Evolutionary conservation across 2,329 filamentous ascomycete species (phyloP).

Genomic region (Lecanicillium sp.): DNA sequence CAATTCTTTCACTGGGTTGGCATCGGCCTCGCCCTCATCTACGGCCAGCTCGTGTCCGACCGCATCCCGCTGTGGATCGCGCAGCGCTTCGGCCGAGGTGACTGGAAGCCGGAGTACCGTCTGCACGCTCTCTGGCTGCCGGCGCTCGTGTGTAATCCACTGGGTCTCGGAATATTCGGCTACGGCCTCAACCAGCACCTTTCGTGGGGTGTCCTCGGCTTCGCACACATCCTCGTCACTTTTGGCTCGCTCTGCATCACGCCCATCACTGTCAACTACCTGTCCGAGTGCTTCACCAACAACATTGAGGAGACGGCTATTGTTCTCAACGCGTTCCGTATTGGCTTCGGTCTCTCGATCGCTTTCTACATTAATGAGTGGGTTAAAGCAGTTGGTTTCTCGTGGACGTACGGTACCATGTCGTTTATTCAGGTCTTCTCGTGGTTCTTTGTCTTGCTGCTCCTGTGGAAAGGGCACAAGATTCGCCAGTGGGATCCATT

Average conservation of each 20-base stretch:
- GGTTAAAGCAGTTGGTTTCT: not conserved
- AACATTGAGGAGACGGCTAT: not conserved
- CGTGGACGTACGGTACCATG: not conserved
- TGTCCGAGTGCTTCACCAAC: not conserved
- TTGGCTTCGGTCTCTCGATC: not conserved
- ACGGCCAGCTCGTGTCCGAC: not conserved
- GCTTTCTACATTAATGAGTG: not conserved
- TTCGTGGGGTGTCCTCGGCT: not conserved
- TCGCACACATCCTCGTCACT: not conserved
- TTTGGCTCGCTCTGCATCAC: not conserved
- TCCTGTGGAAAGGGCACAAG: not conserved
- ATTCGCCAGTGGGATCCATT: not conserved
- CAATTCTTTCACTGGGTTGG: not conserved
- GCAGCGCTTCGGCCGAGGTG: not conserved
- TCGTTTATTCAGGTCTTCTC: not conserved
- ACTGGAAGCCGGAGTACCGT: not conserved
- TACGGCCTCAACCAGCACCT: not conserved
- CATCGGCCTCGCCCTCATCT: not conserved
- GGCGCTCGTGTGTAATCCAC: not conserved
- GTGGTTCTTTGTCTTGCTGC: not conserved
- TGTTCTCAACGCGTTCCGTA: not conserved
- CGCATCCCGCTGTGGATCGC: not conserved
- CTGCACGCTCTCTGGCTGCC: not conserved
- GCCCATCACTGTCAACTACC: not conserved
- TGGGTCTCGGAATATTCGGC: not conserved